Base-by-base conservation (phyloP, 2,329 filamentous ascomycete genomes). In the Fusarium beomiforme region DNA sequence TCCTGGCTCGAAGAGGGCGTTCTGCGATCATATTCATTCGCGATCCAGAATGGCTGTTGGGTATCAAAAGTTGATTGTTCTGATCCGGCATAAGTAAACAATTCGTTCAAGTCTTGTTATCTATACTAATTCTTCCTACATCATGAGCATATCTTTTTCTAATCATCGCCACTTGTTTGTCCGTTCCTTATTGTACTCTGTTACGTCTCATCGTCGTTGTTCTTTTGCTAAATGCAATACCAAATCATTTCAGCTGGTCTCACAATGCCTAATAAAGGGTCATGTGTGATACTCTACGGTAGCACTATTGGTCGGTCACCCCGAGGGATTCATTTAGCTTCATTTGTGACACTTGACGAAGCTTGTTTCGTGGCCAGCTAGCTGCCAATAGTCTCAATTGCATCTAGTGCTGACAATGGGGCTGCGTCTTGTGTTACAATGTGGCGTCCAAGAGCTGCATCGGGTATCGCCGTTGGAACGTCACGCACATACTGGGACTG, bases 251-350 rank as follows among this genome's bases (percentile, higher is more conserved):
- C 19, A 24, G 7, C 12, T n/a, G n/a, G 36, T 39, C 36, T 39
- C 10, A 39, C 19, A 39, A 12, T 19, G 8, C 6, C 11, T 3
- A 39, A 3, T n/a, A 37, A 2, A 7, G 11, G 10, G 9, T 39
- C n/a, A 19, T 3, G 9, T 7, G 17, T 37, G 21, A 51, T n/a
- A 3, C 8, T 1, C 11, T 8, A 8, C 4, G 3, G 31, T n/a
- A 51, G 24, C 47, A 24, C 12, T 0, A 16, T 5, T 16, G 8
- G 2, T 17, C 6, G 19, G 3, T 3, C 1, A 10, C 8, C 17
- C 23, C 29, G 11, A 23, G 14, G 19, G 9, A 8, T 3, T 2
- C 10, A 34, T 5, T 0, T 0, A 19, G 2, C 10, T 0, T 17
- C 24, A 11, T 9, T 31, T n/a, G 17, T 37, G 47, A 7, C n/a